These are phyloP conservation scores for Filosporella fistucella DNA, from an alignment of 495 filamentous ascomycete genomes.

Conservation along the genomic window DNA sequence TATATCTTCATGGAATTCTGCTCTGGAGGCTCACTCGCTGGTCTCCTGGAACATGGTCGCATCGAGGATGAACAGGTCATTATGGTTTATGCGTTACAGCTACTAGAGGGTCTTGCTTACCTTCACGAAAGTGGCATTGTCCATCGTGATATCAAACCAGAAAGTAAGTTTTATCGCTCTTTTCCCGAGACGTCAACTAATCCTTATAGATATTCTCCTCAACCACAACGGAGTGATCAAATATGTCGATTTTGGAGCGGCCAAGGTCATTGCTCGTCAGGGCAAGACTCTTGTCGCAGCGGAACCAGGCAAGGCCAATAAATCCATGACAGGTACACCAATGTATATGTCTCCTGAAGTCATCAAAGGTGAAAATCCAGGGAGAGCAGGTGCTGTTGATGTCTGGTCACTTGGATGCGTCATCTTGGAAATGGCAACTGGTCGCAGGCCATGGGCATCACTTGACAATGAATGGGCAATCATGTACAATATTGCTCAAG, in stretches of 20 bases:
- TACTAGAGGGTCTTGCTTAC: constrained; percentile 93
- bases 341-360: constrained; percentile 99
- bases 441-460: constrained; percentile 91
- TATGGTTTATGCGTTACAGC: constrained; percentile 94
- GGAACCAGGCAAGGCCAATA: constrained; percentile 65
- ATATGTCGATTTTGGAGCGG: constrained; percentile 97
- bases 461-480: constrained; percentile 99
- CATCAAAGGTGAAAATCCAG: constrained; percentile 77
- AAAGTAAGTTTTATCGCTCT: constrained; percentile 57
- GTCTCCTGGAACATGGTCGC: constrained; percentile 85
- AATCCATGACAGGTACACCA: constrained; percentile 93
- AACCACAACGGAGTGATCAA: constrained; percentile 98
- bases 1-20: constrained; percentile 99
- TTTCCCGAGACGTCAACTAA: constrained; percentile 19
- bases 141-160: constrained; percentile 97
- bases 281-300: constrained; percentile 76
- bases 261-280: constrained; percentile 93
- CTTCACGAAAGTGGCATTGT: constrained; percentile 86
- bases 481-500: constrained; percentile 99
- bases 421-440: constrained; percentile 95
- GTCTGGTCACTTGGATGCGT: constrained; percentile 98
- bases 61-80: constrained; percentile 98
- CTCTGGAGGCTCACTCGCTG: constrained; percentile 88
- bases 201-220: constrained; percentile 74
- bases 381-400: constrained; percentile 82